Evolutionary conservation across 371 early-diverging fungal genomes (phyloP), one percentile per base, ranked within the genome.

Genomic region (Rhizopus delemar): DNA sequence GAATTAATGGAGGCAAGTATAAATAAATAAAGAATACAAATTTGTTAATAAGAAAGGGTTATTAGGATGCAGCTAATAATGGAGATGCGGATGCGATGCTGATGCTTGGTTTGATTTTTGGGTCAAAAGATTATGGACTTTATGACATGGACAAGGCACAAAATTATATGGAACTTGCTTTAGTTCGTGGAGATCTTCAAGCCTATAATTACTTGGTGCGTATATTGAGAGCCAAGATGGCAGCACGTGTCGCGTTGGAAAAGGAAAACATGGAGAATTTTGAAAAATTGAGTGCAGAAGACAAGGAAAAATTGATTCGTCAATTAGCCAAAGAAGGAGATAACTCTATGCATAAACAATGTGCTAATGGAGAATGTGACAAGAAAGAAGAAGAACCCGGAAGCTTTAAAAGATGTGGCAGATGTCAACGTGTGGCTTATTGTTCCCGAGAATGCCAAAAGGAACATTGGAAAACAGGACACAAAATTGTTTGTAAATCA

Each of bases 381-480:
- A 81, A 82, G 35, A 69, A 60, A n/a, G 85, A 85, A 63, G 55
- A 71, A 41, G 73, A 75, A 41, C 74, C 72, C 56, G 79, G 81
- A 43, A 70, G 77, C 46, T 83, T 81, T 57, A 81, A 82, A 51
- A 71, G 77, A n/a, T 85, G 86, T 51, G 83, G 79, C 16, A 72
- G 77, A 45, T 85, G 86, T 66, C 78, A 82, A 59, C 74, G 77
- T 53, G 74, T 72, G 9, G 66, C 73, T 36, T 85, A 81, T 46
- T 85, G 86, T 65, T 82, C 83, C 31, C 80, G 84, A 48, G 75
- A 81, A 49, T 85, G 86, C 52, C 86, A 85, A 64, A 78, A 78
- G 57, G 75, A 78, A n/a, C 82, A 85, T 60, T 85, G 86, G 86
- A 85, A 83, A 65, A 36, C 61, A 32, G 79, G 84, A 3, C 86